These are phyloP conservation scores for Volvariella volvacea DNA, from an alignment of 1,284 basidiomycete species.

Conservation along the genomic window DNA sequence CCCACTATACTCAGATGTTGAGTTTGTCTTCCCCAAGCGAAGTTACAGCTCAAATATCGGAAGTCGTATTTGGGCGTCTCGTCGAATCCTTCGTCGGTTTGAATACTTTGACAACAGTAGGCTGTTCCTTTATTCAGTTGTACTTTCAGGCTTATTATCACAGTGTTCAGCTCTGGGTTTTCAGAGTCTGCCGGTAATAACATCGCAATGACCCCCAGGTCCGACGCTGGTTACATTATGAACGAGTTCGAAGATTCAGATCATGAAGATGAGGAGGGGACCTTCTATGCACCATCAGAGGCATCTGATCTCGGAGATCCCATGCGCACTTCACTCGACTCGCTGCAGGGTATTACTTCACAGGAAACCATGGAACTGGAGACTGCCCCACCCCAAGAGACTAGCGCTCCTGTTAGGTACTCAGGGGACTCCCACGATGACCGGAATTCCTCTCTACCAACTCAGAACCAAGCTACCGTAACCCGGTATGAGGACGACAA, in stretches of 20 bases:
- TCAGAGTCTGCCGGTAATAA: slow-evolving; percentile 29
- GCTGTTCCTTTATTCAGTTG: slow-evolving; percentile 3
- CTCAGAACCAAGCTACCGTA: too few relatives aligned
- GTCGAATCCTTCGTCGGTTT: slow-evolving; percentile 59
- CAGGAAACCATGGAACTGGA: too few relatives aligned
- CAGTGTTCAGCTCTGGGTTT: slow-evolving; percentile 70
- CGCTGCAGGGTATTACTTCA: too few relatives aligned
- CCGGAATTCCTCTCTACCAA: too few relatives aligned
- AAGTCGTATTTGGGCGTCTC: slow-evolving; percentile 58
- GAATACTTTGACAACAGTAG: slow-evolving; percentile 74
- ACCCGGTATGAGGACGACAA: too few relatives aligned
- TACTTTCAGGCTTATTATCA: neutral
- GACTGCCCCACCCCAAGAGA: too few relatives aligned
- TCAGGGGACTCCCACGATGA: too few relatives aligned
- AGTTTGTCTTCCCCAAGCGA: slow-evolving; percentile 63
- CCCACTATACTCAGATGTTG: slow-evolving; percentile 75
- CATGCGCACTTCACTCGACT: too few relatives aligned
- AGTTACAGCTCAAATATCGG: slow-evolving; percentile 30
- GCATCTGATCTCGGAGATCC: neutral
- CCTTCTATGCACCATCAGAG: neutral
- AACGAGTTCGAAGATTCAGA: slow-evolving; percentile 55
- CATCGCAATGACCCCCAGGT: slow-evolving; percentile 2
- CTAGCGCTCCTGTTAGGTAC: too few relatives aligned
- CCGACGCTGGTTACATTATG: slow-evolving; percentile 19
- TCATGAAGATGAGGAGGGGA: slow-evolving; percentile 43